phyloP scores from a whole-genome alignment of 345 rosid species.

The Ceriops tagal region DNA sequence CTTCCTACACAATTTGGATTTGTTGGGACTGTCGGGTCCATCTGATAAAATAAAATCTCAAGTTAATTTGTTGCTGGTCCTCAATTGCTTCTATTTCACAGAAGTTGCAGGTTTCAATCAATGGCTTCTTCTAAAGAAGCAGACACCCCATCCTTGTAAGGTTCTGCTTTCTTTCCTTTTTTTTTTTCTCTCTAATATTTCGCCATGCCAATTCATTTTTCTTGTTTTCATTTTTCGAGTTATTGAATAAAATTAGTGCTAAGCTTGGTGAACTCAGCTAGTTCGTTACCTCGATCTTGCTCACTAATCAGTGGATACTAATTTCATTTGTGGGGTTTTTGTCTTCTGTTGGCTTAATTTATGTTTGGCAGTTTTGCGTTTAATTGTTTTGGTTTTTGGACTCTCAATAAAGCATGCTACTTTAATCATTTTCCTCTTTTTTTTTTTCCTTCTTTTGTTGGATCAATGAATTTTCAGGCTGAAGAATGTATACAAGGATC shows the following conservation, averaged over 20 bases:
- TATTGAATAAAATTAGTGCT: neutral
- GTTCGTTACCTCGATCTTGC: no score
- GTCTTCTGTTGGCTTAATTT: neutral
- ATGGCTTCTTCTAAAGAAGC: constrained; percentile 20
- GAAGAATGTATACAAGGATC: constrained; percentile 57
- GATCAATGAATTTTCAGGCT: constrained; percentile 15
- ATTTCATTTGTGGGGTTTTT: neutral
- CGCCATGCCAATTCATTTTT: no score
- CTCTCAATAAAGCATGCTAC: neutral
- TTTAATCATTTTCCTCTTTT: neutral
- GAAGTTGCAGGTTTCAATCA: neutral
- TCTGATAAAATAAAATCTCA: no score
- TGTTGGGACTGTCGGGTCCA: no score
- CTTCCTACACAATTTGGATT: no score
- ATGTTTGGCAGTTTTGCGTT: neutral
- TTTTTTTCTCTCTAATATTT: neutral
- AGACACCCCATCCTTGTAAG: constrained; percentile 15
- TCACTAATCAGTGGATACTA: no score
- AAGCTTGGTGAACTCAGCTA: no score
- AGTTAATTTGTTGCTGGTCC: no score
- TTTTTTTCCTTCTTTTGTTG: neutral
- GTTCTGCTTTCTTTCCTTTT: neutral
- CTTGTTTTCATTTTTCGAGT: neutral
- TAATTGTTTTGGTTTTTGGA: neutral
- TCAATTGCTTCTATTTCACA: no score